Percentiles rank a stretch among this genome's conserved stretches.
These are phyloP conservation scores for Calonectria honghensis DNA, from an alignment of 2,329 filamentous ascomycete species.

Conservation along the genomic window DNA sequence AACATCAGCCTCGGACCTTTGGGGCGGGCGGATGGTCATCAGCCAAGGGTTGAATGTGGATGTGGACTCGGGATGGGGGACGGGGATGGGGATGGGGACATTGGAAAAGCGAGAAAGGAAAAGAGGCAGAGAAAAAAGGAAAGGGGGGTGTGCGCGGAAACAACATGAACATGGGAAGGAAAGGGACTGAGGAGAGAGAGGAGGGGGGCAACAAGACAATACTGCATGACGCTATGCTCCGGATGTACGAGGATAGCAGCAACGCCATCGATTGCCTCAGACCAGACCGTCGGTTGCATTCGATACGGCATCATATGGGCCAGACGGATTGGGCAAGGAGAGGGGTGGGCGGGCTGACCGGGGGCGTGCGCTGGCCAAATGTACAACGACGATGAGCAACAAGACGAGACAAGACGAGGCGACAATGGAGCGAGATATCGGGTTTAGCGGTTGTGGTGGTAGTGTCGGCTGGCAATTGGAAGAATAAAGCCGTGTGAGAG, in stretches of 20 bases:
- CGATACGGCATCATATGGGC: slow-evolving; percentile 42
- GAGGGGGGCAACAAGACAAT: slow-evolving; percentile 31
- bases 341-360: slow-evolving; percentile 25
- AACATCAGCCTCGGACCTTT: slow-evolving; percentile 46
- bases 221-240: slow-evolving; percentile 31
- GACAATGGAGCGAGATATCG: slow-evolving; percentile 46
- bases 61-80: slow-evolving; percentile 28
- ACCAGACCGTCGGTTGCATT: slow-evolving; percentile 38
- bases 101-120: slow-evolving; percentile 25
- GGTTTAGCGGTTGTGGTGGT: slow-evolving; percentile 44
- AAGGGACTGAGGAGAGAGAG: slow-evolving; percentile 10
- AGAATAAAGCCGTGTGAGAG: slow-evolving; percentile 40
- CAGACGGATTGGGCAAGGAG: slow-evolving; percentile 36
- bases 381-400: slow-evolving; percentile 21
- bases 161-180: slow-evolving; percentile 19
- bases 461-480: slow-evolving; percentile 37
- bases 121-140: slow-evolving; percentile 19
- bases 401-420: slow-evolving; percentile 31
- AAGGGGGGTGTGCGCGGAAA: slow-evolving; percentile 30
- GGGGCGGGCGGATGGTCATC: slow-evolving; percentile 39
- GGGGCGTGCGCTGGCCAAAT: slow-evolving; percentile 30
- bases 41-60: slow-evolving; percentile 31
- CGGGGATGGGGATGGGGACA: slow-evolving; percentile 36
- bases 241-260: slow-evolving; percentile 27
- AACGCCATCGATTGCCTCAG: slow-evolving; percentile 40